phyloP scores from a whole-genome alignment of 1,284 basidiomycete species.

The Tylopilus sp. region DNA sequence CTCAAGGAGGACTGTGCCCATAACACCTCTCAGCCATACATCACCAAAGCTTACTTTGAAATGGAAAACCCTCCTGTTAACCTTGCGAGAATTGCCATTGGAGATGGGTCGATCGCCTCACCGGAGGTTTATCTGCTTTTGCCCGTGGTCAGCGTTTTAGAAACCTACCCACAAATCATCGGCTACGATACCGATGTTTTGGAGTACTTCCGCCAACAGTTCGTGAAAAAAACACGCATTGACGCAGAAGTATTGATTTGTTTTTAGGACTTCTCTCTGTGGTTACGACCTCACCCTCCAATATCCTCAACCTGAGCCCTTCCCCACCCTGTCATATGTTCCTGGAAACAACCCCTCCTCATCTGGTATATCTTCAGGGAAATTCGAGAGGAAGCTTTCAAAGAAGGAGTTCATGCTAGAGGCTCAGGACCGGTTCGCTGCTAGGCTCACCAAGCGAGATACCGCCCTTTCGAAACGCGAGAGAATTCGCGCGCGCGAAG shows the following conservation, averaged over 20 bases:
- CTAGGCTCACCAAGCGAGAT: constrained; percentile 19
- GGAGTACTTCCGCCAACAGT: constrained; percentile 67
- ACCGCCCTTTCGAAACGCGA: constrained; percentile 17
- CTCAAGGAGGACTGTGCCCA: not conserved
- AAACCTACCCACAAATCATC: constrained; percentile 72
- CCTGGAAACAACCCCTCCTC: constrained; percentile 27
- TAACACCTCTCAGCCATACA: constrained; percentile 54
- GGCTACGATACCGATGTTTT: constrained; percentile 63
- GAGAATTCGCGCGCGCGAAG: constrained; percentile 21
- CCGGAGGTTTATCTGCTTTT: constrained; percentile 46
- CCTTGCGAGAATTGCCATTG: constrained; percentile 63
- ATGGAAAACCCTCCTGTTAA: constrained; percentile 64
- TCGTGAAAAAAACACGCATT: constrained; percentile 23
- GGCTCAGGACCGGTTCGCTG: constrained; percentile 17
- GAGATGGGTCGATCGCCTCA: constrained; percentile 57
- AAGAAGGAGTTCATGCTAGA: constrained; percentile 22
- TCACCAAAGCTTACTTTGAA: constrained; percentile 64
- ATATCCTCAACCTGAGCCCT: constrained; percentile 58
- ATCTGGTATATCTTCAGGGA: constrained; percentile 25
- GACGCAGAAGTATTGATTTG: not conserved
- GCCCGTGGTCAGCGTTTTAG: constrained; percentile 55
- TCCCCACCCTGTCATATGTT: constrained; percentile 46
- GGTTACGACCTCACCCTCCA: constrained; percentile 65
- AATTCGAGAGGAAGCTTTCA: constrained; percentile 18
- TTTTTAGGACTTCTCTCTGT: constrained; percentile 53